Evolutionary conservation across 2,329 filamentous ascomycete species (phyloP).

Genomic region (Geosmithia flava): DNA sequence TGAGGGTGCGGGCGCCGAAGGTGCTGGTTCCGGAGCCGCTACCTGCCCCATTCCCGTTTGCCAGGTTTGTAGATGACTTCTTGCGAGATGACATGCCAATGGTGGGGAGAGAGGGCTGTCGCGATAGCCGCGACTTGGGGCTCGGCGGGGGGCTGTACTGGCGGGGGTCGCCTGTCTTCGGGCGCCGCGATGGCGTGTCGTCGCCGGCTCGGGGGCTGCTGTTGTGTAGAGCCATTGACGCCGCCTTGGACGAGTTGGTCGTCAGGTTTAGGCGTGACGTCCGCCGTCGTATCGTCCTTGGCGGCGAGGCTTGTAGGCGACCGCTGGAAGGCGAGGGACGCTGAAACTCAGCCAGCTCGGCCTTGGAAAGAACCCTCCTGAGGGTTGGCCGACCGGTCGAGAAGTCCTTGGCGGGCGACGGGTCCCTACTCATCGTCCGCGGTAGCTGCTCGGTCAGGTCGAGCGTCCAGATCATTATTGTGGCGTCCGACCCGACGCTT

Average conservation of each 20-base stretch:
- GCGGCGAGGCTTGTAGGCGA: slow-evolving; percentile 20
- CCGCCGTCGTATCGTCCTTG: slow-evolving; percentile 39
- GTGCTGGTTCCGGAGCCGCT: slow-evolving; percentile 27
- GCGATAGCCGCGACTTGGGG: slow-evolving; percentile 18
- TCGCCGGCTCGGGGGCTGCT: slow-evolving; percentile 20
- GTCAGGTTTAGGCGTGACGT: slow-evolving; percentile 38
- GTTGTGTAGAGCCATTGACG: background rate
- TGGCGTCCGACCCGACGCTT: slow-evolving; percentile 68
- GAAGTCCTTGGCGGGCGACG: slow-evolving; percentile 39
- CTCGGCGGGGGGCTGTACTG: slow-evolving; percentile 36
- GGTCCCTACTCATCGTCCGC: slow-evolving; percentile 31
- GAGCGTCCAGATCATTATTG: slow-evolving; percentile 67
- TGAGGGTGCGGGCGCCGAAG: slow-evolving; percentile 42
- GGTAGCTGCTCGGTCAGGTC: slow-evolving; percentile 33
- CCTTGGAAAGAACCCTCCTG: slow-evolving; percentile 74
- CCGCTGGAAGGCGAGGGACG: slow-evolving; percentile 27
- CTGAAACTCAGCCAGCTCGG: slow-evolving; percentile 73
- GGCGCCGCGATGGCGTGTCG: slow-evolving; percentile 33
- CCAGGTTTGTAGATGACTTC: slow-evolving; percentile 25
- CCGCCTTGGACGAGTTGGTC: slow-evolving; percentile 4
- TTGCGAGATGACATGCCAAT: slow-evolving; percentile 32
- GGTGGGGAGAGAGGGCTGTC: slow-evolving; percentile 42
- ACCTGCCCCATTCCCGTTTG: slow-evolving; percentile 1
- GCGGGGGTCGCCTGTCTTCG: slow-evolving; percentile 25
- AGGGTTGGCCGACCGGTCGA: slow-evolving; percentile 58